phyloP scores from a whole-genome alignment of 495 filamentous ascomycete species.

The Pyronema omphalodes region DNA sequence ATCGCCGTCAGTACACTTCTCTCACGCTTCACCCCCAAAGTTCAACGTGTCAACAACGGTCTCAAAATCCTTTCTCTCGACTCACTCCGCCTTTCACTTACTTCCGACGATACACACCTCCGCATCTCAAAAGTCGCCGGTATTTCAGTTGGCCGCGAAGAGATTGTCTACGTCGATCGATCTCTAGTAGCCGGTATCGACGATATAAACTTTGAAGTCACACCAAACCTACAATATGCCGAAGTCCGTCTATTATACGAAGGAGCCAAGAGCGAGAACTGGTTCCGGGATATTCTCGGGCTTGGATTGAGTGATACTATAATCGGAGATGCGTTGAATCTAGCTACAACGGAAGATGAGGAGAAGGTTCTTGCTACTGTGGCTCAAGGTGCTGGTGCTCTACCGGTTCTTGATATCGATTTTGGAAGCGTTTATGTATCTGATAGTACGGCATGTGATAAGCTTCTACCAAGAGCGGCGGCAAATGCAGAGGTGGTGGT shows the following conservation, averaged over 20 bases:
- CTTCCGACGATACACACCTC: slow-evolving; percentile 4
- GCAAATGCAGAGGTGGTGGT: slow-evolving; percentile 47
- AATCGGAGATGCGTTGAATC: too few species aligned
- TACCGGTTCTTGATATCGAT: slow-evolving; percentile 46
- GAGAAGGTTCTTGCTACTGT: slow-evolving; percentile 46
- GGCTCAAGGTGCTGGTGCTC: slow-evolving; percentile 56
- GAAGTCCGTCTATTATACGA: too few species aligned
- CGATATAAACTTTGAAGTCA: slow-evolving; percentile 37
- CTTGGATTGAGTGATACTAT: too few species aligned
- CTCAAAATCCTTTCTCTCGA: not conserved
- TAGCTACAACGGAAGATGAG: slow-evolving; percentile 14
- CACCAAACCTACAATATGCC: not conserved
- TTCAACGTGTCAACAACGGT: slow-evolving; percentile 3
- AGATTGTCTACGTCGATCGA: slow-evolving; percentile 67
- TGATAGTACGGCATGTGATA: slow-evolving; percentile 44
- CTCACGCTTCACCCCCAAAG: not conserved
- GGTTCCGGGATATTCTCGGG: too few species aligned
- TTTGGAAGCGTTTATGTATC: slow-evolving; percentile 44
- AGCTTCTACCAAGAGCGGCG: slow-evolving; percentile 38
- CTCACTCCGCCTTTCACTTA: not conserved
- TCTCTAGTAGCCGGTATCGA: slow-evolving; percentile 55
- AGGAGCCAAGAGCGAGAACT: too few species aligned
- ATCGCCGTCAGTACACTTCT: not conserved
- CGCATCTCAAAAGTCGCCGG: slow-evolving; percentile 63
- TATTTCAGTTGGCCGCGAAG: slow-evolving; percentile 68